Evolutionary conservation across 2,329 filamentous ascomycete species (phyloP).

Genomic region (Apiospora malaysiana): DNA sequence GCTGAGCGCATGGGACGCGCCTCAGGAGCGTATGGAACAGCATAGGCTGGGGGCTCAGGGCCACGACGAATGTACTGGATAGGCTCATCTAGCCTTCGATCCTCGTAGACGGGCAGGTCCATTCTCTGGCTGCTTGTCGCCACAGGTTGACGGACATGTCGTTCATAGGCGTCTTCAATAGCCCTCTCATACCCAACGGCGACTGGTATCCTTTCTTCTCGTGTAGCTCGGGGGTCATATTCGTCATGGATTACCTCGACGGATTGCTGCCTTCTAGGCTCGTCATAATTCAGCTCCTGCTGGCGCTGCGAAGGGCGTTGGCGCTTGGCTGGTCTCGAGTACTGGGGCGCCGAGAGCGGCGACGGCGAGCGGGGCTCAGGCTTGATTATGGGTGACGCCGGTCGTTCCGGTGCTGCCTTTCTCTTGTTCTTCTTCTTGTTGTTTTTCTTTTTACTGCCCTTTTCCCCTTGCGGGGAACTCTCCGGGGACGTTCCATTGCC

Average conservation of each 20-base stretch:
- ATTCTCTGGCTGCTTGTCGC: conserved; percentile 35
- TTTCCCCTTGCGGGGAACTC: conserved; percentile 62
- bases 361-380: conserved; percentile 69
- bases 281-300: conserved; percentile 50
- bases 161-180: conserved; percentile 36
- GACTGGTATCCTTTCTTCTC: conserved; percentile 32
- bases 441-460: conserved; percentile 49
- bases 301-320: conserved; percentile 54
- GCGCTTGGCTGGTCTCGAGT: conserved; percentile 62
- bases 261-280: conserved; percentile 51
- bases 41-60: conserved; percentile 44
- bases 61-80: conserved; percentile 45
- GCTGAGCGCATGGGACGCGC: conserved; percentile 46
- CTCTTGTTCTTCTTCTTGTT: conserved; percentile 57
- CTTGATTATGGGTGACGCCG: conserved; percentile 64
- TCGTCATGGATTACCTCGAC: conserved; percentile 43
- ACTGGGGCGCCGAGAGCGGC: conserved; percentile 59
- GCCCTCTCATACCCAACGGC: conserved; percentile 40
- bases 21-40: conserved; percentile 46
- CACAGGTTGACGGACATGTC: conserved; percentile 38
- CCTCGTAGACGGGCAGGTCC: conserved; percentile 39
- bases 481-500: conserved; percentile 61
- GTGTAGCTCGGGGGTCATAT: conserved; percentile 29
- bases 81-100: conserved; percentile 38
- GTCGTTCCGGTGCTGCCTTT: conserved; percentile 47